Evolutionary conservation across 495 filamentous ascomycete genomes (phyloP), one percentile per base, ranked within the genome.

Genomic region (Penicillium egyptiacum): DNA sequence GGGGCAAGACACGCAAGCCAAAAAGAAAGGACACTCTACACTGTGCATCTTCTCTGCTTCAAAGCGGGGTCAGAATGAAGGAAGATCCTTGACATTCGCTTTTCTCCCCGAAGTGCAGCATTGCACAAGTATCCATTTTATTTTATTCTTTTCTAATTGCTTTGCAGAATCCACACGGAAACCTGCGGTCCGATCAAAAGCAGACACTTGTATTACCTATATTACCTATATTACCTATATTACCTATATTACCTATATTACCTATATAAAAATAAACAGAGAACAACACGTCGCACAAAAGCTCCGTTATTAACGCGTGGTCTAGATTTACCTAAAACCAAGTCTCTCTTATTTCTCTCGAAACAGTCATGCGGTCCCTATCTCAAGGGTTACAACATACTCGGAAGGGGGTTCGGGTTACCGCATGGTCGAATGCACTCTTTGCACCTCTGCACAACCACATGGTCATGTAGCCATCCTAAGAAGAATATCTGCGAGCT

Each of bases 401-500:
- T 14, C 5, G 28, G 26, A 19, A 35, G 23, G 30, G 9, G 9
- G 25, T 11, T 37, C 47, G 56, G 60, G 40, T 26, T 47, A 17
- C 22, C 17, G 43, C 61, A 57, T 40, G 52, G 26, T 25, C 3
- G 16, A 19, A 19, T 55, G 17, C 26, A 37, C 35, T 52, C 45
- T 31, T 41, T 48, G 44, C 33, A 46, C 33, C 33, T 54, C 12
- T 52, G 43, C 48, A 22, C 39, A 42, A 9, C 5, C 33, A 41
- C 20, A 47, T 37, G 23, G 42, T 46, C 31, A 37, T 54, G 17
- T 57, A 31, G 19, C 6, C 37, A 46, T 30, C n/a, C 43, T 6
- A 17, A 23, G 22, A 17, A n/a, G 47, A 30, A 50, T 17, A 65
- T 65, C 63, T 60, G 57, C 63, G 49, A 46, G 35, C 33, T 59